Base-by-base conservation (phyloP, 148 eudicot species). In the Heliamphora exappendiculata region DNA sequence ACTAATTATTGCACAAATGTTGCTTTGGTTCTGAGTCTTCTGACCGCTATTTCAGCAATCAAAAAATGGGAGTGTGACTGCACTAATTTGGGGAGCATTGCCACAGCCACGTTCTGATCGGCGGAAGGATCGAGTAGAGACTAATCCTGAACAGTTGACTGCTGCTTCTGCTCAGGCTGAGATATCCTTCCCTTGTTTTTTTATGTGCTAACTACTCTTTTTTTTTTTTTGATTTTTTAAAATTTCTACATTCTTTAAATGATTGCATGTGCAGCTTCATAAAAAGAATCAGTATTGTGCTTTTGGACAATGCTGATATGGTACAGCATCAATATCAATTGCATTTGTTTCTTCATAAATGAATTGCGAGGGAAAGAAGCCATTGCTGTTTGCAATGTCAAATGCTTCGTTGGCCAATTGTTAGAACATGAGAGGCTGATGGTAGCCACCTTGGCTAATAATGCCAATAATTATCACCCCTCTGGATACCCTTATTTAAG, bases 81-180 rank as follows among this genome's bases (percentile, higher is more conserved):
- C 99, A 58, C 79, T 91, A 84, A 93, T 93, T 68, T 96, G 99
- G 99, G 99, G 92, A 62, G 99, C 98, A 75, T 83, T 90, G 54
- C 98, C 99, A 44, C 99, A 96, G 74, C 90, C 97, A 60, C 94
- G 98, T 57, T 93, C 91, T 66, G 99, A 96, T 87, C 84, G 99
- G 79, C 84, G 81, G 75, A 96, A 96, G 81, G 99, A 96, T 73
- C 87, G 98, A 74, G 99, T 96, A 42, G 99, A 96, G 87, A 96
- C 99, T 49, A 93, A 96, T 80, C 99, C 99, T 39, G 99, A 96
- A 78, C 98, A 96, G 83, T 81, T 93, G 84, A 91, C 98, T 79
- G 99, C 99, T 58, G 99, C 99, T 84, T 87, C 99, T 64, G 91
- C 84, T 64, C 83, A 87, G 80, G 99, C 99, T 74, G 98, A 96